A percentile compares a stretch with the other conserved stretches of the same genome.
These are phyloP conservation scores for Strobilomyces dryophilus DNA, from an alignment of 768 basidiomycete genomes.

Conservation along the genomic window DNA sequence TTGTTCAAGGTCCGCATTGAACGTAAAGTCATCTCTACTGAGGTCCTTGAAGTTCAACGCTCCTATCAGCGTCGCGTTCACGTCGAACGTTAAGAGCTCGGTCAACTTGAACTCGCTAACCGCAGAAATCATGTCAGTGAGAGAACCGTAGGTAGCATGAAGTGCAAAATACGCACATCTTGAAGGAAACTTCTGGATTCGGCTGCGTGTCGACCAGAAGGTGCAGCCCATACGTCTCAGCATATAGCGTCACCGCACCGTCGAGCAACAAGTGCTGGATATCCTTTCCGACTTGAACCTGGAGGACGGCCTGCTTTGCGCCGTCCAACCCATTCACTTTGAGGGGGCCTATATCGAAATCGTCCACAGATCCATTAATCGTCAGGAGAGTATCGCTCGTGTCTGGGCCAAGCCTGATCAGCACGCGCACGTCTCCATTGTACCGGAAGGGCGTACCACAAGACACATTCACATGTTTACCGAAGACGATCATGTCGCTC, in stretches of 20 bases:
- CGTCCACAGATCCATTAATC: background rate
- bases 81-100: slow-evolving; percentile 1
- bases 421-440: too few species aligned
- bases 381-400: background rate
- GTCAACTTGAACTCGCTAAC: slow-evolving; percentile 6
- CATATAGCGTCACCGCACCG: slow-evolving; percentile 2
- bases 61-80: slow-evolving; percentile 9
- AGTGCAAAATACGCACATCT: background rate
- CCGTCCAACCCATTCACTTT: background rate
- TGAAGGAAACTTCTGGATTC: slow-evolving; percentile 3
- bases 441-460: background rate
- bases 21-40: slow-evolving; percentile 1
- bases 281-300: slow-evolving; percentile 4
- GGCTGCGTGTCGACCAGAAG: slow-evolving; percentile 5
- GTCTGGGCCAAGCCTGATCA: background rate
- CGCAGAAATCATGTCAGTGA: background rate
- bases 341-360: slow-evolving; percentile 6
- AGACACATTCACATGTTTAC: background rate
- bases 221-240: background rate
- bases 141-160: too few species aligned
- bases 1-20: slow-evolving; percentile 5
- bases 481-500: slow-evolving; percentile 6
- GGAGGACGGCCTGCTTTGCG: background rate
- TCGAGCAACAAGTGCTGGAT: slow-evolving; percentile 4
- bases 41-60: slow-evolving; percentile 4